These are phyloP conservation scores for Phytophthora nicotianae DNA, from an alignment of 352 stramenopile genomes.

Conservation along the genomic window DNA sequence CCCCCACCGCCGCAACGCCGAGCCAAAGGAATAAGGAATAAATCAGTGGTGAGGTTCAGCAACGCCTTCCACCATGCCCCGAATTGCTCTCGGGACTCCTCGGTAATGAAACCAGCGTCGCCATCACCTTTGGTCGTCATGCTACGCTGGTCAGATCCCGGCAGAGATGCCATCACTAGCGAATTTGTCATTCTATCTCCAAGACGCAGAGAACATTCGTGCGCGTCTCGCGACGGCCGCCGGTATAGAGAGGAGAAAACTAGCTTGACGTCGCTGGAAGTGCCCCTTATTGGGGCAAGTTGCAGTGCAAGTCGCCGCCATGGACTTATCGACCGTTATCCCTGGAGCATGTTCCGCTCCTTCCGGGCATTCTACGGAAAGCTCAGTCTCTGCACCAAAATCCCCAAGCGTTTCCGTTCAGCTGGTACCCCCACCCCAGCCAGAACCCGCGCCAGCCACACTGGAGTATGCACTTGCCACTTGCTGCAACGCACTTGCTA, in stretches of 20 bases:
- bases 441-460: conserved; percentile 34
- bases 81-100: conserved; percentile 11
- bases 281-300: conserved; percentile 14
- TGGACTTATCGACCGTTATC: conserved; percentile 29
- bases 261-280: background rate
- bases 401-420: conserved; percentile 40
- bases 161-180: conserved; percentile 16
- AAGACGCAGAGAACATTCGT: conserved; percentile 16
- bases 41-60: conserved; percentile 26
- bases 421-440: conserved; percentile 34
- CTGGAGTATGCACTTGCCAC: conserved; percentile 40
- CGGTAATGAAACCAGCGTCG: conserved; percentile 8
- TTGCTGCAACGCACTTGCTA: conserved; percentile 50
- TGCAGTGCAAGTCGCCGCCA: conserved; percentile 11
- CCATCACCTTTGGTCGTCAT: background rate
- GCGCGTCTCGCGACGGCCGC: conserved; percentile 8
- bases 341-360: conserved; percentile 17
- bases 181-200: conserved; percentile 14
- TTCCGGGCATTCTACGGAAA: conserved; percentile 24
- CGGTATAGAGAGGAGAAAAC: conserved; percentile 23
- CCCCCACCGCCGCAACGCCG: background rate
- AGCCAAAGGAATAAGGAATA: conserved; percentile 34
- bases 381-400: conserved; percentile 44
- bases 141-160: conserved; percentile 2
- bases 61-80: background rate